Evolutionary conservation across 768 basidiomycete genomes (phyloP).

Genomic region (Zangia roseola): DNA sequence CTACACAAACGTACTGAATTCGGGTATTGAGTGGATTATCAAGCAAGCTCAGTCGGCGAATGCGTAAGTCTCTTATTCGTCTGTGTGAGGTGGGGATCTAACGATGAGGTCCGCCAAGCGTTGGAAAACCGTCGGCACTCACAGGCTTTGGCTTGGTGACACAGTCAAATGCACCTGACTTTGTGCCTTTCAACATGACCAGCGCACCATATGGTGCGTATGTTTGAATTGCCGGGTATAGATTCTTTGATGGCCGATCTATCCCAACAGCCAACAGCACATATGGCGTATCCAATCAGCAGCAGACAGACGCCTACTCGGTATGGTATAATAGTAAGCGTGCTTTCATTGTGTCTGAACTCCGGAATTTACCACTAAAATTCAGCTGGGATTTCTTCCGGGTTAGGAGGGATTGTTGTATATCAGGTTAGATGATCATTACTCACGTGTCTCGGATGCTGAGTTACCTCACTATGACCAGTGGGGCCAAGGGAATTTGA

Average conservation of each 20-base stretch:
- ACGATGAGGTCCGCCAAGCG: conserved; percentile 32
- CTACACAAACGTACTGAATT: conserved; percentile 52
- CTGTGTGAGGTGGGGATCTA: not conserved
- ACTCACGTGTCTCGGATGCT: conserved; percentile 1
- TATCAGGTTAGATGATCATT: conserved; percentile 29
- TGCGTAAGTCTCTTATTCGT: conserved; percentile 37
- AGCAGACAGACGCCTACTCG: conserved; percentile 52
- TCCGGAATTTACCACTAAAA: conserved; percentile 5
- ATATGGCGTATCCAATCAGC: conserved; percentile 51
- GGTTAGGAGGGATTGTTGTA: conserved; percentile 28
- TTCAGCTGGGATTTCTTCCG: conserved; percentile 40
- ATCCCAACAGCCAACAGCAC: conserved; percentile 28
- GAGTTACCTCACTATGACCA: conserved; percentile 22
- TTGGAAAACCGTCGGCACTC: conserved; percentile 53
- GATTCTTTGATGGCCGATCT: conserved; percentile 1
- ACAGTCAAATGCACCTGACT: conserved; percentile 47
- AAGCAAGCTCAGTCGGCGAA: conserved; percentile 43
- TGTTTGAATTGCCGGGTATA: not conserved
- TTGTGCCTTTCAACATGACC: conserved; percentile 62
- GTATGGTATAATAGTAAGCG: conserved; percentile 53
- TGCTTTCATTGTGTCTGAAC: not conserved
- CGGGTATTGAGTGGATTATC: conserved; percentile 55
- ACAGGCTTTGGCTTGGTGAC: conserved; percentile 66
- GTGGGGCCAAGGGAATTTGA: conserved; percentile 58
- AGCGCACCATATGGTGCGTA: conserved; percentile 40